Evolutionary conservation across 2,329 filamentous ascomycete genomes (phyloP), one percentile per base, ranked within the genome.

Genomic region (Fusarium albidum): DNA sequence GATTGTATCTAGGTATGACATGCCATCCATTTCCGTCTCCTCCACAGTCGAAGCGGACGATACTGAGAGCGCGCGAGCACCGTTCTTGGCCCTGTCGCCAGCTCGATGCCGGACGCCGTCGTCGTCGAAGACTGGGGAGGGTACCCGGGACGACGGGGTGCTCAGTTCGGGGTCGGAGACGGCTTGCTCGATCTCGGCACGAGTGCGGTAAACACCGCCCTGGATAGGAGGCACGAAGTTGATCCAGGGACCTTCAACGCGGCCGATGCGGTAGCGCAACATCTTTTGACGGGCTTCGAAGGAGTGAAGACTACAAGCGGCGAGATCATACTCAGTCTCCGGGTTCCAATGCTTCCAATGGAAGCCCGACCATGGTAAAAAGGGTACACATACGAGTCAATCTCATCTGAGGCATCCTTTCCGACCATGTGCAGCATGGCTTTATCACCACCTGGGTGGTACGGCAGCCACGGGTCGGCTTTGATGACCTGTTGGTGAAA

Each of bases 211-310:
- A 52, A 82, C 81, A 34, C 94, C 94, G 51, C 92, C 93, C 73
- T 98, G 94, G 45, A 98, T 94, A 1, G 95, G 94, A 5, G 95
- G 93, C 7, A 90, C 68, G 69, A 97, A 96, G 73, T 97, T 97
- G 57, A 79, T 77, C 95, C 95, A 99, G 56, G 77, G 79, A 26
- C 91, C 91, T 68, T 95, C 83, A 52, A 96, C 85, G 59, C 82
- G 83, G 37, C 95, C 95, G 67, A 98, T 92, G 59, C 91, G 86
- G 71, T 93, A 98, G 59, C 83, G 84, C 54, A 84, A 75, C 91
- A 97, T 97, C 65, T 85, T 84, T 52, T 85, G 73, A 65, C 85
- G 85, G 13, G 95, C 88, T 68, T 93, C 89, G 34, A 77, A 65
- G 1, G 94, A 97, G 73, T 99, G 95, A 27, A 97, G 79, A 33